A percentile compares a stretch with the other conserved stretches of the same genome.
These are phyloP conservation scores for Plasmodium fragile DNA, from an alignment of 169 alveolate genomes.

Conservation along the genomic window DNA sequence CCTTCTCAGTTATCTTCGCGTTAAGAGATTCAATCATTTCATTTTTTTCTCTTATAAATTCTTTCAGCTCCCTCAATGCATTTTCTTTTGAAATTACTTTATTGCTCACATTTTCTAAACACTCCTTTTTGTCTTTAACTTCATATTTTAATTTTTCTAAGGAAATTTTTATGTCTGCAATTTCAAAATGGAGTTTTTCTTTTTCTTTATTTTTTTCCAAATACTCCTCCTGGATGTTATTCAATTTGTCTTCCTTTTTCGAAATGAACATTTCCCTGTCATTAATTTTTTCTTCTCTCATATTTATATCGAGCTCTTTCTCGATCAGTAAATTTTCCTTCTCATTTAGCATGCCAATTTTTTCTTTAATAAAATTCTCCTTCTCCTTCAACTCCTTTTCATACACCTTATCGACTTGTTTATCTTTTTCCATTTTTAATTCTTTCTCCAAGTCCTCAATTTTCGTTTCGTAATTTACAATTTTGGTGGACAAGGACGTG, in stretches of 20 bases:
- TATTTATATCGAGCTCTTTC: constrained; percentile 41
- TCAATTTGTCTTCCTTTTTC: constrained; percentile 56
- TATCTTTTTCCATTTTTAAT: constrained; percentile 35
- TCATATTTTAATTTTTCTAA: constrained; percentile 45
- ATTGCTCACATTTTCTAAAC: constrained; percentile 44
- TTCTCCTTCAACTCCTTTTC: constrained; percentile 51
- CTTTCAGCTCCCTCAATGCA: constrained; percentile 34
- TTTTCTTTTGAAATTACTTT: constrained; percentile 45
- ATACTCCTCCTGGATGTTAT: constrained; percentile 27
- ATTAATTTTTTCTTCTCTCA: constrained; percentile 52
- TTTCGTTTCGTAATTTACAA: constrained; percentile 20
- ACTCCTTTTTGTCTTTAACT: constrained; percentile 43
- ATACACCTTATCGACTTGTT: constrained; percentile 26
- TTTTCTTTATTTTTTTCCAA: constrained; percentile 66
- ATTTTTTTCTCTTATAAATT: constrained; percentile 31
- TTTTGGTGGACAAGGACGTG: constrained; percentile 30
- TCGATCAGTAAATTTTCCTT: constrained; percentile 20
- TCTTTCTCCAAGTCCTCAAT: constrained; percentile 59
- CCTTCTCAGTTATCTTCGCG: constrained; percentile 50
- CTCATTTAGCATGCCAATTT: constrained; percentile 36
- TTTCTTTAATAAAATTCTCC: constrained; percentile 21
- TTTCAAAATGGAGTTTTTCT: constrained; percentile 37
- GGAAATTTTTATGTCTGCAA: constrained; percentile 19
- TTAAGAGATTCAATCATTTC: constrained; percentile 33
- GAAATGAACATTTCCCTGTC: constrained; percentile 29